These are phyloP conservation scores for Groenewaldozyma salmanticensis DNA, from an alignment of 805 yeast genomes.

Conservation along the genomic window DNA sequence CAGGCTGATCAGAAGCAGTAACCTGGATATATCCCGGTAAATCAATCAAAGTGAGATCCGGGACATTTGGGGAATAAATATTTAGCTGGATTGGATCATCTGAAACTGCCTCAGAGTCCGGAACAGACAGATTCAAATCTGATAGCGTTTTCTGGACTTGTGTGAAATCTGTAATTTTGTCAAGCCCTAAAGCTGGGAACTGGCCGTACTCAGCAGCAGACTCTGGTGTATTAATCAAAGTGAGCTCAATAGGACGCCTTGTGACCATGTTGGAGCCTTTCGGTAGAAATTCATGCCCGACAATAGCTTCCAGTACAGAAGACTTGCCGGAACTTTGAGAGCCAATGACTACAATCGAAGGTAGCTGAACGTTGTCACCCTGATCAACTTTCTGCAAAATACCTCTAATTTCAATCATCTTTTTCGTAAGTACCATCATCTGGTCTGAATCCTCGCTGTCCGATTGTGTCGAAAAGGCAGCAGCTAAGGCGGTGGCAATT, in stretches of 20 bases:
- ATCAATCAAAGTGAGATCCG: conserved; percentile 90
- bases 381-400: conserved; percentile 68
- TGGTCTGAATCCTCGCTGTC: conserved; percentile 51
- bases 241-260: conserved; percentile 91
- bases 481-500: conserved; percentile 51
- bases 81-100: conserved; percentile 91
- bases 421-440: conserved; percentile 81
- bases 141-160: conserved; percentile 81
- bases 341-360: conserved; percentile 94
- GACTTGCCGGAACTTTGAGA: conserved; percentile 97
- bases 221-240: conserved; percentile 78
- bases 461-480: conserved; percentile 35
- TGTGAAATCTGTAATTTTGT: conserved; percentile 73
- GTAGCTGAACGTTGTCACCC: conserved; percentile 67
- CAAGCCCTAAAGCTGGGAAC: conserved; percentile 81
- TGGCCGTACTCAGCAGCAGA: conserved; percentile 81
- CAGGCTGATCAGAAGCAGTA: conserved; percentile 94
- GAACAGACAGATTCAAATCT: conserved; percentile 89
- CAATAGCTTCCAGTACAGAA: conserved; percentile 89
- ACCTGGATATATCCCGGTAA: conserved; percentile 96
- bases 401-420: conserved; percentile 92
- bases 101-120: conserved; percentile 74
- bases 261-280: conserved; percentile 98
- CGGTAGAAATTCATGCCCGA: conserved; percentile 96
- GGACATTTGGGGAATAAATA: conserved; percentile 80